phyloP scores from a whole-genome alignment of 805 yeast genomes.

The Wickerhamomyces queroliae region DNA sequence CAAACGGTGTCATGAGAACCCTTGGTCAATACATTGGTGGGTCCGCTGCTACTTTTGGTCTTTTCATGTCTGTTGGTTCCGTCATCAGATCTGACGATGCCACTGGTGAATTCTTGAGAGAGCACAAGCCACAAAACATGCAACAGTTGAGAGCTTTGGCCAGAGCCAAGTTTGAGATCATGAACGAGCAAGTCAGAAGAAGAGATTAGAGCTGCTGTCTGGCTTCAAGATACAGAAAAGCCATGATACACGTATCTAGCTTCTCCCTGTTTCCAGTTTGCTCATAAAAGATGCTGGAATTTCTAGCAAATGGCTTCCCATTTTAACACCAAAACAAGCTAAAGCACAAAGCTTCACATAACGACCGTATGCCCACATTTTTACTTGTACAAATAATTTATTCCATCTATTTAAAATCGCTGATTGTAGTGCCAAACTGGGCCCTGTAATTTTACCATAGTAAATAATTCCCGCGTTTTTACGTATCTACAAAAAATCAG shows the following conservation, averaged over 20 bases:
- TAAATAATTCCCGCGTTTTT: no score
- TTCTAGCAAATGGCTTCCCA: no score
- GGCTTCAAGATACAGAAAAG: conserved; percentile 1
- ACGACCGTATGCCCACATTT: background rate
- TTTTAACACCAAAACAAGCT: no score
- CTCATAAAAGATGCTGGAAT: no score
- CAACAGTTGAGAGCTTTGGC: conserved; percentile 35
- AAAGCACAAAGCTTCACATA: no score
- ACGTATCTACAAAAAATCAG: background rate
- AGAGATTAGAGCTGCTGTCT: conserved; percentile 3
- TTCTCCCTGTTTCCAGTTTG: no score
- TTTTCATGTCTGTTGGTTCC: conserved; percentile 95
- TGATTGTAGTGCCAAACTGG: no score
- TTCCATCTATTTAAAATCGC: no score
- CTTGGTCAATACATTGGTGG: conserved; percentile 95
- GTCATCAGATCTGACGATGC: conserved; percentile 71
- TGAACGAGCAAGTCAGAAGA: conserved; percentile 19
- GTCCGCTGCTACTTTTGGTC: conserved; percentile 93
- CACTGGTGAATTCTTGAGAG: conserved; percentile 8
- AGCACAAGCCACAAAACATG: conserved; percentile 22
- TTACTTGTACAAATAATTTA: background rate
- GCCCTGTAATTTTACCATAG: no score
- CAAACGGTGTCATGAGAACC: conserved; percentile 94
- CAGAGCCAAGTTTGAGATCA: conserved; percentile 34
- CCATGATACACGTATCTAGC: no score